phyloP scores from a whole-genome alignment of 495 filamentous ascomycete genomes.

The Penicillium macrosclerotiorum region DNA sequence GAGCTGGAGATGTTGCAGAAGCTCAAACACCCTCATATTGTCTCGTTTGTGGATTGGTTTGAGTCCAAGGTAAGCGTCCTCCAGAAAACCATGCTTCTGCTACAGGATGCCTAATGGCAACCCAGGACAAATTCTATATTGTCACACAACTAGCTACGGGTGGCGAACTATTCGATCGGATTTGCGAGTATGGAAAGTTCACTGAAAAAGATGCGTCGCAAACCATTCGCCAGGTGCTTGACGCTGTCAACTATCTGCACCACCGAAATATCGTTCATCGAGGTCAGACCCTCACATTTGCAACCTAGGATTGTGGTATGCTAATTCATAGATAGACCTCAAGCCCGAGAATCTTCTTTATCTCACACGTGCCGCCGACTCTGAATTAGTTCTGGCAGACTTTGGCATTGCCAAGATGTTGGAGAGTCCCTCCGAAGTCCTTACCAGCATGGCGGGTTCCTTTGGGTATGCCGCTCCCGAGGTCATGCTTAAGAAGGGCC shows the following conservation, averaged over 20 bases:
- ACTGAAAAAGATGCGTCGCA: slow-evolving; percentile 98
- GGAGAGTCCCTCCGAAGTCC: slow-evolving; percentile 80
- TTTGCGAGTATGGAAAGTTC: slow-evolving; percentile 97
- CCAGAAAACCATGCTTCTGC: background rate
- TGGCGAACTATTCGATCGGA: slow-evolving; percentile 96
- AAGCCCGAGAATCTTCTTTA: slow-evolving; percentile 99
- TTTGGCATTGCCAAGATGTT: slow-evolving; percentile 99
- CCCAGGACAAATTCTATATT: slow-evolving; percentile 98
- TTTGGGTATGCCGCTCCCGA: slow-evolving; percentile 98
- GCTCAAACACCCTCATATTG: slow-evolving; percentile 92
- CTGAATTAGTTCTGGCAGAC: slow-evolving; percentile 89
- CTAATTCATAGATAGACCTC: slow-evolving; percentile 62
- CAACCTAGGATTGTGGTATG: background rate
- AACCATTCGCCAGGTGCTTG: slow-evolving; percentile 92
- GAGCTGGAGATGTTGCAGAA: slow-evolving; percentile 89
- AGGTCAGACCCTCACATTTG: slow-evolving; percentile 52
- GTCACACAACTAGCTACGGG: slow-evolving; percentile 96
- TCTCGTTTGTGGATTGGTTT: slow-evolving; percentile 98
- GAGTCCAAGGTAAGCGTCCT: slow-evolving; percentile 67
- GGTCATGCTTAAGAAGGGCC: slow-evolving; percentile 96
- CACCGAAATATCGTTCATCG: slow-evolving; percentile 93
- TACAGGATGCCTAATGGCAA: slow-evolving; percentile 6
- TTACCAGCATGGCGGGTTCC: slow-evolving; percentile 98
- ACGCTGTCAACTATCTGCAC: slow-evolving; percentile 93
- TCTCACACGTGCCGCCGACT: slow-evolving; percentile 70